Percentiles rank a stretch among this genome's conserved stretches.
These are phyloP conservation scores for Croton setiger DNA, from an alignment of 441 rosid species.

Conservation along the genomic window DNA sequence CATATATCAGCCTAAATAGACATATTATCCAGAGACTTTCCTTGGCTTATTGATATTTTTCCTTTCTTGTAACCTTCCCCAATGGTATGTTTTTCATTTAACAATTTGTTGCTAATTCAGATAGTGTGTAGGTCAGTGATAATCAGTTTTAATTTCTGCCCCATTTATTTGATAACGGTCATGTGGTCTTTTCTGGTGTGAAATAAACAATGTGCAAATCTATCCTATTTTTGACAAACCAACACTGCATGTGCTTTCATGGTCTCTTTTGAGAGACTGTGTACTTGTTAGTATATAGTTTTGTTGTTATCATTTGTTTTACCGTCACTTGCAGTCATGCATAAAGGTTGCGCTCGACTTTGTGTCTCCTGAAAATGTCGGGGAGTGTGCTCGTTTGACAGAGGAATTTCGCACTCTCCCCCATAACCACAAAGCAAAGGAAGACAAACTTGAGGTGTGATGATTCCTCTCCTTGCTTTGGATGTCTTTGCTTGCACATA, in stretches of 20 bases:
- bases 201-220: neutral
- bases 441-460: conserved; percentile 19
- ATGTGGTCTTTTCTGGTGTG: neutral
- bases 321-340: conserved; percentile 17
- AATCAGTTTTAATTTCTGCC: neutral
- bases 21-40: too few species aligned
- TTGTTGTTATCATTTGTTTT: neutral
- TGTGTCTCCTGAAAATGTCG: conserved; percentile 26
- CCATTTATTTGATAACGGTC: neutral
- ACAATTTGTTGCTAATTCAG: neutral
- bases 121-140: neutral
- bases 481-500: neutral
- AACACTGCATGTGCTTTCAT: neutral
- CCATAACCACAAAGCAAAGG: conserved; percentile 13
- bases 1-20: too few species aligned
- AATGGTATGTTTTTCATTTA: neutral
- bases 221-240: neutral
- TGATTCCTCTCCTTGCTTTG: conserved; percentile 1
- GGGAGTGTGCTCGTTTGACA: conserved; percentile 22
- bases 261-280: neutral
- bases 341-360: conserved; percentile 23
- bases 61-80: too few species aligned
- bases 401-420: conserved; percentile 23
- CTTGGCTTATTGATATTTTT: too few species aligned
- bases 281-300: neutral